These are phyloP conservation scores for Wickerhamiella dianesei DNA, from an alignment of 805 yeast species.

Conservation along the genomic window DNA sequence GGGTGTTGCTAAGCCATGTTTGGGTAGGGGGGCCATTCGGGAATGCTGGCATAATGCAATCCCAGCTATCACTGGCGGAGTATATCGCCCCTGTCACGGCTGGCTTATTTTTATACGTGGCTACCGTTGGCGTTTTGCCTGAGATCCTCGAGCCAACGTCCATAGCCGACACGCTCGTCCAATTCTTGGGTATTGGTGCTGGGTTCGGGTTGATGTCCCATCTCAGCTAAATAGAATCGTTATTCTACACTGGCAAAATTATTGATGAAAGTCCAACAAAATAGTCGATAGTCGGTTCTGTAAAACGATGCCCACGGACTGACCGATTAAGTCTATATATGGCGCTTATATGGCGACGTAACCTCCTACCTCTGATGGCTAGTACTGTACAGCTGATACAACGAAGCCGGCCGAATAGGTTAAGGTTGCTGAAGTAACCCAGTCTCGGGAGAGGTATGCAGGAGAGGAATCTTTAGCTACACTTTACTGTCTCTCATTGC, in stretches of 20 bases:
- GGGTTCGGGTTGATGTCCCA: constrained; percentile 48
- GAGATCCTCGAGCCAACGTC: constrained; percentile 40
- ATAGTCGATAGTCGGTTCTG: too few species aligned
- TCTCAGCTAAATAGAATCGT: constrained; percentile 33
- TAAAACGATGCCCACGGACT: too few species aligned
- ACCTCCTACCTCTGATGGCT: too few species aligned
- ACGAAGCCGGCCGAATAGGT: too few species aligned
- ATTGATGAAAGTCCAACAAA: too few species aligned
- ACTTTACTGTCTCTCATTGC: neutral
- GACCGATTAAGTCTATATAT: too few species aligned
- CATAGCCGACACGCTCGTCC: constrained; percentile 31
- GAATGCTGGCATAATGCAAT: constrained; percentile 24
- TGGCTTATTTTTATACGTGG: constrained; percentile 63
- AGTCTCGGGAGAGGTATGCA: too few species aligned
- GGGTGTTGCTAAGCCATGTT: constrained; percentile 24
- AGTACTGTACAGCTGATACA: too few species aligned
- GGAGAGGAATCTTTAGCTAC: too few species aligned
- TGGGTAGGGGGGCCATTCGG: constrained; percentile 22
- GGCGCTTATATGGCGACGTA: too few species aligned
- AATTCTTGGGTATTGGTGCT: constrained; percentile 35
- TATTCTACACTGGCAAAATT: too few species aligned
- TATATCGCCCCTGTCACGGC: constrained; percentile 58
- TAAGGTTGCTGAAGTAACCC: neutral
- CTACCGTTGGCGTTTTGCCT: constrained; percentile 63
- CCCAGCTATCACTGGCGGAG: constrained; percentile 41